Base-by-base conservation (phyloP, 176 grass and related monocot genomes). In the Carex littledalei region DNA sequence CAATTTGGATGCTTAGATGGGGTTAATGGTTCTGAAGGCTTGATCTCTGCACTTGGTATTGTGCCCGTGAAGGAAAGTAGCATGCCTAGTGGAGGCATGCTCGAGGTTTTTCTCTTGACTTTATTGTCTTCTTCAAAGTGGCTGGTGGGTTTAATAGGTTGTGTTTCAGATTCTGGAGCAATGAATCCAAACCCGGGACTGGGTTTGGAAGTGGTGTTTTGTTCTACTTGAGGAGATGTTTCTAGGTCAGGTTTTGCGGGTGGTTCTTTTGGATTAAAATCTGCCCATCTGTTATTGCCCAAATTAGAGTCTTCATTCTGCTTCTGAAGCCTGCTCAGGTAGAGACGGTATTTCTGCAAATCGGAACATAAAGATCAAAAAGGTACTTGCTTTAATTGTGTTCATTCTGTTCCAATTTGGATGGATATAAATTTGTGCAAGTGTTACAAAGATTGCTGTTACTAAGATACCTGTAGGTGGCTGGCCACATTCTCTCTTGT, bases 401-500 rank as follows among this genome's bases (percentile, higher is more conserved):
- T 56, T 32, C 22, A 78, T 12, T 57, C 49, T 50, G 64, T 24
- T 87, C 61, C 55, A 91, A 83, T 37, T 64, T 79, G 35, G 74
- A 87, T 83, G 14, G 74, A 78, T 72, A 49, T 66, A 34, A 43
- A 78, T 78, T 85, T 85, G 78, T 22, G 31, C 5, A 57, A 67
- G 47, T 62, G 32, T 86, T 31, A 56, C 2, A 65, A 21, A 29
- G 34, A 34, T 34, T 81, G 14, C 80, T 67, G 63, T 29, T 43
- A 59, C 82, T 61, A 81, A 55, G 80, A 67, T 96, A 99, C 97
- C 97, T 99, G 97, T 84, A 99, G 97, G 84, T 99, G 97, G 90
- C 97, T 99, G 34, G 97, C 97, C 60, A 99, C 97, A 84, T 99
- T 99, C 73, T 99, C 97, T 85, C 97, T 99, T 58, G 97, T 99